Evolutionary conservation across 345 rosid genomes (phyloP), one percentile per base, ranked within the genome.

Genomic region (Viola odorata): DNA sequence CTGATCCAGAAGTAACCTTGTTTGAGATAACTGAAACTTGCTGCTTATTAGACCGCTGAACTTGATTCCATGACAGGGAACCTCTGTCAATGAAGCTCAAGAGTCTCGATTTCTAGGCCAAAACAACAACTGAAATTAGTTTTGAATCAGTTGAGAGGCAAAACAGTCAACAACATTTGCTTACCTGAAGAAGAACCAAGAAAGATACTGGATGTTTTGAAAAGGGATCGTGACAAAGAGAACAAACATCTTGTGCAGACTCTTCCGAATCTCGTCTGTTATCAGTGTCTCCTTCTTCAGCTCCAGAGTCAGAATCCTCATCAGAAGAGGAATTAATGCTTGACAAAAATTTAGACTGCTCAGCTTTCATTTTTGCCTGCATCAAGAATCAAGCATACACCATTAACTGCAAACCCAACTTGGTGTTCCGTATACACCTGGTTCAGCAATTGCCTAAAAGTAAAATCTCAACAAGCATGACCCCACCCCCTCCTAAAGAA

Each of bases 331-430:
- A 65, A 73, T 74, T 64, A 54, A 88, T 66, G 77, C 78, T 78
- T 14, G 87, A 86, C 78, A 90, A 77, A 70, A 94, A 94, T 75
- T 94, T 90, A 38, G 88, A 79, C 64, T 94, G 99, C 75, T 94
- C 99, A 39, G 88, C 97, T 81, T 79, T 90, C 95, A 94, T 94
- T 83, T 88, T 94, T 69, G 75, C 99, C 99, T 94, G 85, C 83
- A 83, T 40, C 17, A 60, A 66, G 60, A 61, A 32, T 51, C 57
- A 32, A 37, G 49, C 45, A 74, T 45, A 53, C 50, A 44, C 12
- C 37, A 59, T 41, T 60, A 67, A 69, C 62, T 15, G 56, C 1
- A 39, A 61, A 12, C 15, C 52, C 39, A 23, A 23, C 32, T 39
- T 32, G 17, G 12, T 45, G 16, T 40, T 55, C 62, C 54, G 53